Evolutionary conservation across 2,329 filamentous ascomycete genomes (phyloP), one percentile per base, ranked within the genome.

Genomic region (Dactylellina parvicollis): DNA sequence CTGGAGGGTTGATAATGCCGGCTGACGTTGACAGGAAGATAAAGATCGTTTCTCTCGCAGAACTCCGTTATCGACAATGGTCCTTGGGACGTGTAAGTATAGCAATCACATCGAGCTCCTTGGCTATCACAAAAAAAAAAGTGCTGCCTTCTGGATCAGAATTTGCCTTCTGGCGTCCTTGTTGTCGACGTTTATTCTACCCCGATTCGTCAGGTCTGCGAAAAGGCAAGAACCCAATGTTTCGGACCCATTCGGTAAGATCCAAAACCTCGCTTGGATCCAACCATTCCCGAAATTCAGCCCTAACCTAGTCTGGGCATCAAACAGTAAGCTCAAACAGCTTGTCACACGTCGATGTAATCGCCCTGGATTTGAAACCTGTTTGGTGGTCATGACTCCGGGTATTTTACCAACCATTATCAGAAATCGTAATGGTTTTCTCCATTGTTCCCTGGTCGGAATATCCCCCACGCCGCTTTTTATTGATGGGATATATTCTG

Each of bases 1-100:
- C 24, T 34, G n/a, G 49, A 44, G 36, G 52, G 18, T 42, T 34
- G 42, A 50, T 44, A 46, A 56, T 47, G 59, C 42, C 49, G 50
- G 2, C 32, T 72, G 59, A 72, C 44, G 57, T 54, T 50, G 57
- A 57, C 47, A 56, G 57, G 49, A 22, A 50, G 57, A 64, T 52
- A 49, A 28, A 50, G 20, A 50, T 62, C 14, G 24, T 20, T 26
- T 20, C 22, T 30, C 32, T 71, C 66, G 66, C 66, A 57, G 49
- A 62, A 62, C 20, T 38, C 66, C 49, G 56, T 36, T 26, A 54
- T 65, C 40, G 26, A 36, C 12, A 42, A 59, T 7, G 24, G 14
- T 24, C 20, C 34, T 44, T 20, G 26, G 16, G 10, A 32, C 14
- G n/a, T n/a, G n/a, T n/a, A n/a, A n/a, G n/a, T n/a, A 40, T 34